phyloP scores from a whole-genome alignment of 2,329 filamentous ascomycete species.

The Aspergillus sp. region DNA sequence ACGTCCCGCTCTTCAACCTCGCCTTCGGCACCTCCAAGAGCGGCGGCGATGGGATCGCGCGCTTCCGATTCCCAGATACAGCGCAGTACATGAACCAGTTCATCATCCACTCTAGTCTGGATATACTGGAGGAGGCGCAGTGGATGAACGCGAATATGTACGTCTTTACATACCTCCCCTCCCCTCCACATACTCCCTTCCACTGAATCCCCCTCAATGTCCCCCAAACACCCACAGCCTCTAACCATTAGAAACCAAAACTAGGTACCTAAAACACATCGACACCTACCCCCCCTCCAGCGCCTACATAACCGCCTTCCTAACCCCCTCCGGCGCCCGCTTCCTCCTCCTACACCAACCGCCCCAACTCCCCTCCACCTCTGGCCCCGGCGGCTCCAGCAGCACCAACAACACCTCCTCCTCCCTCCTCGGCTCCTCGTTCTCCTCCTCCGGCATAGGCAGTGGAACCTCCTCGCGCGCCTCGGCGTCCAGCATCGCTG shows the following conservation, averaged over 20 bases:
- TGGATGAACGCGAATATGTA: constrained; percentile 87
- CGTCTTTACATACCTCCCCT: constrained; percentile 16
- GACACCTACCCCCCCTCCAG: constrained; percentile 85
- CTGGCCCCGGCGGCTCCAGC: constrained; percentile 5
- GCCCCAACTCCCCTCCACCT: constrained; percentile 44
- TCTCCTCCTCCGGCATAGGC: constrained; percentile 16
- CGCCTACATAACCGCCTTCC: constrained; percentile 90
- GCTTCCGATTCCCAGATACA: constrained; percentile 86
- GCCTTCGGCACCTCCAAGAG: constrained; percentile 97
- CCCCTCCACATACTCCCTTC: too few relatives aligned
- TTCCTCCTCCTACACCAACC: constrained; percentile 94
- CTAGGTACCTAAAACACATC: constrained; percentile 90
- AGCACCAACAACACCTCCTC: constrained; percentile 24
- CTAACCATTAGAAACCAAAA: too few relatives aligned
- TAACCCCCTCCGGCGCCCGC: constrained; percentile 88
- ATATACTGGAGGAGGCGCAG: constrained; percentile 94
- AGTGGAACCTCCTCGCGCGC: constrained; percentile 36
- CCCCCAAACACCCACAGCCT: too few relatives aligned
- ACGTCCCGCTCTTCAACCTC: constrained; percentile 94
- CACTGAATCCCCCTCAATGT: too few relatives aligned
- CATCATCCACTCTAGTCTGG: constrained; percentile 88
- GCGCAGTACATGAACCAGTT: constrained; percentile 96
- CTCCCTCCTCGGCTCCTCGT: constrained; percentile 29
- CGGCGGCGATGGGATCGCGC: constrained; percentile 86
- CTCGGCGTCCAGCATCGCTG: constrained; percentile 69